These are phyloP conservation scores for Phtheirospermum japonicum DNA, from an alignment of 257 asterid species.

Conservation along the genomic window DNA sequence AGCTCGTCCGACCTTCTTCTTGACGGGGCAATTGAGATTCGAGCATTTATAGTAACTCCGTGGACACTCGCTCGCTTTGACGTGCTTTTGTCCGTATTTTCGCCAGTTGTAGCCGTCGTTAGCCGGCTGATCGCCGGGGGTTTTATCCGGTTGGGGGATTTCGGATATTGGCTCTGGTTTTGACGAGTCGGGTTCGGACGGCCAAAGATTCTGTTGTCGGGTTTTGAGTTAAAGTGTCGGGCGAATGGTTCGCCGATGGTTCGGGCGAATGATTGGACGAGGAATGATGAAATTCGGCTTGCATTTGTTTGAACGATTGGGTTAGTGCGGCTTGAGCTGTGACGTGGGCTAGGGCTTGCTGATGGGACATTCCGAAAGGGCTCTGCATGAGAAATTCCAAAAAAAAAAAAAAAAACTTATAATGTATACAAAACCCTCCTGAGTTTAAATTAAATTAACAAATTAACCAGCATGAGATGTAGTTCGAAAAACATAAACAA, in stretches of 20 bases:
- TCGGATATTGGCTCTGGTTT: conserved; percentile 36
- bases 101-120: conserved; percentile 98
- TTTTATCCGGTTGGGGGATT: conserved; percentile 45
- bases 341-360: conserved; percentile 92
- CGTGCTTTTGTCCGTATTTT: conserved; percentile 92
- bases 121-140: conserved; percentile 42
- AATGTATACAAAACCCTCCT: too few species aligned
- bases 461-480: too few species aligned
- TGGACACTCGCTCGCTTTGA: conserved; percentile 85
- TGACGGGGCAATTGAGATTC: conserved; percentile 63
- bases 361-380: conserved; percentile 97
- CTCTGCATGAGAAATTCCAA: conserved; percentile 45
- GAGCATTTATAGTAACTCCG: conserved; percentile 93
- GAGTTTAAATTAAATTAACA: too few species aligned
- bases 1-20: conserved; percentile 79
- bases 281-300: conserved; percentile 49
- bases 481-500: background rate
- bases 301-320: conserved; percentile 63
- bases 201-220: conserved; percentile 26
- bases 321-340: conserved; percentile 93
- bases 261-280: conserved; percentile 18
- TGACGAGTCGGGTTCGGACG: conserved; percentile 30
- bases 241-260: conserved; percentile 31
- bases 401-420: background rate
- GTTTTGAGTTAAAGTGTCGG: conserved; percentile 21